Percentiles rank a stretch among this genome's conserved stretches.
phyloP scores from a whole-genome alignment of 2,329 filamentous ascomycete species.

The Aspergillus glaucus region DNA sequence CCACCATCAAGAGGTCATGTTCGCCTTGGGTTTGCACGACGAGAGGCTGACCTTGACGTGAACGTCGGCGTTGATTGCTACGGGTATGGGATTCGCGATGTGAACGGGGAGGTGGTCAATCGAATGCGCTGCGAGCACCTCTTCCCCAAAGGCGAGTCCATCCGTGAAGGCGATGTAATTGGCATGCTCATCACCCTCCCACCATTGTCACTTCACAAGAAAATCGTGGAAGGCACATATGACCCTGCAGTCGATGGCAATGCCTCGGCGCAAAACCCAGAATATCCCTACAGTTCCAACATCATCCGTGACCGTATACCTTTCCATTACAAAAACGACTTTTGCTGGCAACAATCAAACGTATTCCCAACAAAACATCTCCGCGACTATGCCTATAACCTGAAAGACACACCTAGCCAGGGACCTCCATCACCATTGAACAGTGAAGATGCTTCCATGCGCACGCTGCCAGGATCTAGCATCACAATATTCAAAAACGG shows the following conservation, averaged over 20 bases:
- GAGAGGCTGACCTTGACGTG: constrained; percentile 43
- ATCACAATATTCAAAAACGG: constrained; percentile 95
- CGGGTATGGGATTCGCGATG: constrained; percentile 87
- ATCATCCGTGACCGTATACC: constrained; percentile 93
- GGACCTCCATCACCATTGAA: constrained; percentile 50
- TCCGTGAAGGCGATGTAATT: constrained; percentile 87
- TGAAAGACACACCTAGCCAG: constrained; percentile 40
- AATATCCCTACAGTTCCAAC: constrained; percentile 59
- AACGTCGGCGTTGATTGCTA: constrained; percentile 85
- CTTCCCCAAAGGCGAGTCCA: constrained; percentile 69
- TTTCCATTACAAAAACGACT: constrained; percentile 86
- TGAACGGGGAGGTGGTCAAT: constrained; percentile 84
- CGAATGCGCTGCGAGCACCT: constrained; percentile 91
- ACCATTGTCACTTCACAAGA: constrained; percentile 75
- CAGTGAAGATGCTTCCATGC: constrained; percentile 69
- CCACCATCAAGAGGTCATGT: constrained; percentile 37
- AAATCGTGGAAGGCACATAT: constrained; percentile 79
- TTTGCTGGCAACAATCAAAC: constrained; percentile 71
- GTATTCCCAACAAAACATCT: constrained; percentile 75
- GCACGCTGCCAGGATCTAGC: constrained; percentile 76
- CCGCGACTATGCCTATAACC: constrained; percentile 57
- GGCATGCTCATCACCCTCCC: constrained; percentile 89
- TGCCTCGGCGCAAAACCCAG: constrained; percentile 17
- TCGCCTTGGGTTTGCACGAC: constrained; percentile 43
- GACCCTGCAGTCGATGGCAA: constrained; percentile 70